Percentiles rank a stretch among this genome's conserved stretches.
phyloP scores from a whole-genome alignment of 2,329 filamentous ascomycete species.

The Penicillium sp. region DNA sequence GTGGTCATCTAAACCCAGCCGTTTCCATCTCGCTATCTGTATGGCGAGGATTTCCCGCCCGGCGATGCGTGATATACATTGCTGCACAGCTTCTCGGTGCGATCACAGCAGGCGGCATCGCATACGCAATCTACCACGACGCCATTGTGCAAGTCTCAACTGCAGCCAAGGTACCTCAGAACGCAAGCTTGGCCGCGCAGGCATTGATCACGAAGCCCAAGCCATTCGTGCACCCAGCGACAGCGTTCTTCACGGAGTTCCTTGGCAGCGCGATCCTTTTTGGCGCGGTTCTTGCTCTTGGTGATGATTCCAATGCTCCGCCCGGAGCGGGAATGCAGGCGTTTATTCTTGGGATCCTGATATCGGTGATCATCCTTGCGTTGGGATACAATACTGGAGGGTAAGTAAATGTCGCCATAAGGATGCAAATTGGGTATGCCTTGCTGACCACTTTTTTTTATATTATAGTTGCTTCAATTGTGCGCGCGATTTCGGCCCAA shows the following conservation, averaged over 20 bases:
- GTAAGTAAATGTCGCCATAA: too few relatives aligned
- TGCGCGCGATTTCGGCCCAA: slow-evolving; percentile 37
- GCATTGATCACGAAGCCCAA: slow-evolving; percentile 33
- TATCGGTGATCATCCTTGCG: slow-evolving; percentile 16
- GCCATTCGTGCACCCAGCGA: slow-evolving; percentile 23
- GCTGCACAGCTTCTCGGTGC: slow-evolving; percentile 37
- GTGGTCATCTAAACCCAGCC: slow-evolving; percentile 51
- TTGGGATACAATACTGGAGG: slow-evolving; percentile 41
- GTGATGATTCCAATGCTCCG: slow-evolving; percentile 47
- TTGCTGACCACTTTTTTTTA: neutral
- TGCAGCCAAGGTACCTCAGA: slow-evolving; percentile 18
- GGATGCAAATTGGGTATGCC: neutral
- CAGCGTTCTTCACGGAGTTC: slow-evolving; percentile 43
- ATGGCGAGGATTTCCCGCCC: slow-evolving; percentile 38
- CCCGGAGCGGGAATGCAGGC: slow-evolving; percentile 46
- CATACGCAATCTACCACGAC: slow-evolving; percentile 39
- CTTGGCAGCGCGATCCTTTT: slow-evolving; percentile 34
- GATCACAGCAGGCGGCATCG: slow-evolving; percentile 34
- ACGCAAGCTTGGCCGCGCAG: slow-evolving; percentile 14
- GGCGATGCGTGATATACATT: slow-evolving; percentile 30
- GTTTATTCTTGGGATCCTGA: slow-evolving; percentile 26
- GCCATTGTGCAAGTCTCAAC: slow-evolving; percentile 30
- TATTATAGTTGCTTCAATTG: slow-evolving; percentile 34
- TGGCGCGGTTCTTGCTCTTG: slow-evolving; percentile 37
- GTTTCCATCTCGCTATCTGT: slow-evolving; percentile 40